Evolutionary conservation across 73 alveolate genomes (phyloP), one percentile per base, ranked within the genome.

Genomic region (Uronychia setigera): DNA sequence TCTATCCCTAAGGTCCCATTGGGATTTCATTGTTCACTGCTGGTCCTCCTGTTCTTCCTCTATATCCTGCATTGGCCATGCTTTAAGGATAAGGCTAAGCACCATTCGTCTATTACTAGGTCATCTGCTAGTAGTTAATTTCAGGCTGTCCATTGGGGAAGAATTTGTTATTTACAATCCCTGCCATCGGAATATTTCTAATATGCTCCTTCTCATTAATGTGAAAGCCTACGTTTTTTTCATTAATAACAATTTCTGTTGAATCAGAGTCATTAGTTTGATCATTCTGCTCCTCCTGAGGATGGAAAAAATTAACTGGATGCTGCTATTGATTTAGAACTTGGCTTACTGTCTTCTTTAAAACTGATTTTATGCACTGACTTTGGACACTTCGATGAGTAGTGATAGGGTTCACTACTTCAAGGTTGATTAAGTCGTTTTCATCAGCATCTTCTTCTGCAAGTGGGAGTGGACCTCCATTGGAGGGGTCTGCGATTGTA

Each of bases 401-500:
- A 29, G 58, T 78, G 27, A 78, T 28, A 32, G 29, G 33, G 13
- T 30, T 34, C 19, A 78, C 76, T 9, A 11, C 26, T 29, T 9
- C 31, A 14, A n/a, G 28, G 29, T 78, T 78, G 19, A 34, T 35
- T 13, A 78, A 29, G 35, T 78, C 88, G 27, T 67, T 26, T 60
- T 59, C 81, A 35, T 59, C 81, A 35, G 76, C 35, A 19, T 32
- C 80, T 25, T 81, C 81, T 32, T 29, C 31, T 0, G 76, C 31
- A 9, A 81, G 81, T 26, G 88, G 80, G 33, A 60, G 0, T 0
- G 76, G 31, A 19, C 60, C 32, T 31, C 59, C 88, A 31, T 81
- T 78, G 0, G 81, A 77, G n/a, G n/a, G n/a, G 80, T 78, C 57
- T 27, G 60, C 74, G 26, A 81, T 59, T 1, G 75, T 58, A n/a